Base-by-base conservation (phyloP, 1,284 basidiomycete genomes). In the Trichosporon ovoides region DNA sequence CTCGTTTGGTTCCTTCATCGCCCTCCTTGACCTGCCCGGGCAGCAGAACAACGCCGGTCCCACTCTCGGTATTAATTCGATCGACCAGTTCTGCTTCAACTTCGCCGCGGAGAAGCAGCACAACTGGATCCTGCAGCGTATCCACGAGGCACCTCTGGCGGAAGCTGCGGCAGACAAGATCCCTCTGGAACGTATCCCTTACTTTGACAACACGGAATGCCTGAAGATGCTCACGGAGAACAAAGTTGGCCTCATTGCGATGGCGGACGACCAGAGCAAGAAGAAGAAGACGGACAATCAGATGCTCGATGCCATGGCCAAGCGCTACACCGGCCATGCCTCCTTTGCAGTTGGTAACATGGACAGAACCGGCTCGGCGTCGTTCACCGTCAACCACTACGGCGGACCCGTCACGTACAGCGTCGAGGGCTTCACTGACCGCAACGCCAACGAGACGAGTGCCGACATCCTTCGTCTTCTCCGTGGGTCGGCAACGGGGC, bases 21-120 rank as follows among this genome's bases (percentile, higher is more conserved):
- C 91, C n/a, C 81, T 98, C 38, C 87, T 98, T 71, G 94, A 98
- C 74, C 83, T 98, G 1, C 94, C 96, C 2, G 93, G 95, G n/a
- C 84, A 87, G 14, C 89, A 94, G 74, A 91, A 93, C 77, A 84
- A 91, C 75, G 85, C 88, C 16, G 77, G 79, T 34, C 70, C 72
- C 7, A 79, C 76, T 3, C 85, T 84, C 62, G 83, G 86, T 1
- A 83, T 87, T 55, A 96, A 97, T 76, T 93, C 91, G 14, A 84
- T 99, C 37, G 94, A 98, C 68, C 92, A 97, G 67, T 93, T 98
- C 77, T 91, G 88, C 75, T 83, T 98, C 81, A 99, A 98, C 78
- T 93, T 91, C 69, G 91, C 93, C 52, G 91, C 93, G 68, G 94
- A 98, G 72, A 85, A 88, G 14, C 74, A 97, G 36, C 91, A 96